phyloP scores from a whole-genome alignment of 73 alveolate species.

The Paramecium pentaurelia region DNA sequence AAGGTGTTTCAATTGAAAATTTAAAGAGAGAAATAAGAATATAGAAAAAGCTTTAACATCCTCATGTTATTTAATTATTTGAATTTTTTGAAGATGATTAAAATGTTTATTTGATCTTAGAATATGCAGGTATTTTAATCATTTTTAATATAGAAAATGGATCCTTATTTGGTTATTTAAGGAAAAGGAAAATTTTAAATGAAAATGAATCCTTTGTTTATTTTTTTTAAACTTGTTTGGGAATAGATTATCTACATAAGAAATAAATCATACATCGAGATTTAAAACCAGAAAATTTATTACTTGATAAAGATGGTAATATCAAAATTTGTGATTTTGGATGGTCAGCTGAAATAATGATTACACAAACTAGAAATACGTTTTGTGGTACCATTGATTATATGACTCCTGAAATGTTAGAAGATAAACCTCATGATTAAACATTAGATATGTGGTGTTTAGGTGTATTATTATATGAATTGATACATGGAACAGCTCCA shows the following conservation, averaged over 20 bases:
- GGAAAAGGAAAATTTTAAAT: constrained; percentile 40
- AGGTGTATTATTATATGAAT: constrained; percentile 85
- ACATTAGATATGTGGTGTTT: background rate
- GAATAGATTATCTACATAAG: constrained; percentile 62
- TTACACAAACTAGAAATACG: constrained; percentile 66
- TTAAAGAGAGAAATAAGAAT: constrained; percentile 85
- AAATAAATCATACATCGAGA: constrained; percentile 66
- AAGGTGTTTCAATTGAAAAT: constrained; percentile 26
- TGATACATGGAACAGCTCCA: constrained; percentile 75
- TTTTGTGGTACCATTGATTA: constrained; percentile 52
- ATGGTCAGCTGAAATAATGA: constrained; percentile 72
- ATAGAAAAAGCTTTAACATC: constrained; percentile 89
- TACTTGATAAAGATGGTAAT: constrained; percentile 73
- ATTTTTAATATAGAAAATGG: constrained; percentile 50
- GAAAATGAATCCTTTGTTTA: constrained; percentile 62
- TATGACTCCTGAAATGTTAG: background rate
- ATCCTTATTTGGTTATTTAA: constrained; percentile 47
- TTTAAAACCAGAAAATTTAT: constrained; percentile 80
- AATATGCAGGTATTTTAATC: constrained; percentile 50
- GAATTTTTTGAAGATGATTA: constrained; percentile 87
- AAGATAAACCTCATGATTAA: background rate
- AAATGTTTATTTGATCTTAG: constrained; percentile 81
- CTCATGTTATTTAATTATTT: constrained; percentile 81
- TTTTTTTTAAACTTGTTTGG: constrained; percentile 64
- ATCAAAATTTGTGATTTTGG: constrained; percentile 93